These are phyloP conservation scores for Speleostelium caveatum DNA, from an alignment of 78 protist species.

Conservation along the genomic window DNA sequence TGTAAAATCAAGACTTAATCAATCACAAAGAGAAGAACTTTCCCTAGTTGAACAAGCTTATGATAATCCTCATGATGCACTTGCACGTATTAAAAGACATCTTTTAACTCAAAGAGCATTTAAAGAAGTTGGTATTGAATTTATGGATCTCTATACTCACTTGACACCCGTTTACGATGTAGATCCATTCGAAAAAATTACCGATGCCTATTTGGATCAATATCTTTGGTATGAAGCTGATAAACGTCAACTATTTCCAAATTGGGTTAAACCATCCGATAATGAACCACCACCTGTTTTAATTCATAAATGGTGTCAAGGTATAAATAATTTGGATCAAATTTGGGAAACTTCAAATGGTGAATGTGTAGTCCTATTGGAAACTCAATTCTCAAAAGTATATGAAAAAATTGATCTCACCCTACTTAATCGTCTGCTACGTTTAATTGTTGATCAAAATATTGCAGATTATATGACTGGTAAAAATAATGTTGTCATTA, in stretches of 20 bases:
- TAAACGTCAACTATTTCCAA: conserved; percentile 99
- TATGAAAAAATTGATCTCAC: conserved; percentile 99
- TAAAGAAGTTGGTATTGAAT: conserved; percentile 98
- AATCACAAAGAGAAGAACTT: conserved; percentile 98
- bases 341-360: conserved; percentile 98
- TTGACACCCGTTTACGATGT: conserved; percentile 98
- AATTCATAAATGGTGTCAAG: conserved; percentile 99
- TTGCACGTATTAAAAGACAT: conserved; percentile 98
- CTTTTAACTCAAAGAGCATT: conserved; percentile 98
- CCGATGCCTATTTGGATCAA: conserved; percentile 99
- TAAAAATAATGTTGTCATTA: conserved; percentile 97
- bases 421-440: conserved; percentile 97
- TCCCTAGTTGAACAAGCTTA: conserved; percentile 99
- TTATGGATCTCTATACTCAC: conserved; percentile 98
- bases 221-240: conserved; percentile 99
- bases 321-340: conserved; percentile 97
- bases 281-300: conserved; percentile 99
- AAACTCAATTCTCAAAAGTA: conserved; percentile 90
- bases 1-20: conserved; percentile 96
- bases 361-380: conserved; percentile 95
- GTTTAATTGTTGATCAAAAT: conserved; percentile 98
- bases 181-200: conserved; percentile 99
- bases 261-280: conserved; percentile 99
- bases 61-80: conserved; percentile 99
- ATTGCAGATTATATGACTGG: conserved; percentile 99